Conservation (phyloP, 768 basidiomycete genomes). For the Mrakia blollopis region DNA sequence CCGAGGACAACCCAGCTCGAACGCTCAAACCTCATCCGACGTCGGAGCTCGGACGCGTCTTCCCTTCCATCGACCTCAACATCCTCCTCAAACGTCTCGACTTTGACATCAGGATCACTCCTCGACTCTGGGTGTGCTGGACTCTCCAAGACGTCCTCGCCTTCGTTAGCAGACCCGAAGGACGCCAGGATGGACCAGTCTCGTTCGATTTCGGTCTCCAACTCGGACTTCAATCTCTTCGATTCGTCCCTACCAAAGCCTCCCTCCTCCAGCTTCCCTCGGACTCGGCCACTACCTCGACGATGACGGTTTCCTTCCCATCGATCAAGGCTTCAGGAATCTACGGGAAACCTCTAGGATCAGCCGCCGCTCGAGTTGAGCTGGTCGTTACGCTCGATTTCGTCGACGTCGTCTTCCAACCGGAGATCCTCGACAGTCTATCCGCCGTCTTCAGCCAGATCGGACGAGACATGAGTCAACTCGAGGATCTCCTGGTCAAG, state of each 20-base stretch:
- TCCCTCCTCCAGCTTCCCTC: slow-evolving; percentile 7
- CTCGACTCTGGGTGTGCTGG: slow-evolving; percentile 34
- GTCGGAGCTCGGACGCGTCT: background rate
- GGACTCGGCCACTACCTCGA: background rate
- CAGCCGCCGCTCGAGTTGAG: slow-evolving; percentile 46
- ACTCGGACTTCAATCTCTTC: slow-evolving; percentile 32
- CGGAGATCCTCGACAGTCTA: slow-evolving; percentile 22
- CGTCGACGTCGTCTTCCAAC: slow-evolving; percentile 59
- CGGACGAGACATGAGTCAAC: slow-evolving; percentile 16
- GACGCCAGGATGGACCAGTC: background rate
- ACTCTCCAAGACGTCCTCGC: slow-evolving; percentile 21
- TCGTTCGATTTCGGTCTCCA: slow-evolving; percentile 30
- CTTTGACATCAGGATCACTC: slow-evolving; percentile 34
- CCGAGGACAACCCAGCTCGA: slow-evolving; percentile 1
- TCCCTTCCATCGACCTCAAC: slow-evolving; percentile 16
- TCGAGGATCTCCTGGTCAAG: slow-evolving; percentile 12
- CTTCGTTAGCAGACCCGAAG: background rate
- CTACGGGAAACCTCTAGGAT: background rate
- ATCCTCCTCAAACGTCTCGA: slow-evolving; percentile 28
- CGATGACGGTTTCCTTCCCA: slow-evolving; percentile 13
- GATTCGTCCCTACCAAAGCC: slow-evolving; percentile 31
- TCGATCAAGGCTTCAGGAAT: background rate
- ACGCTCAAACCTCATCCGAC: background rate
- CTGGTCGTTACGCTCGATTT: slow-evolving; percentile 61
- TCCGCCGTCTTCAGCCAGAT: slow-evolving; percentile 8